These are phyloP conservation scores for Pythium plurisporium DNA, from an alignment of 352 stramenopile species.

Conservation along the genomic window DNA sequence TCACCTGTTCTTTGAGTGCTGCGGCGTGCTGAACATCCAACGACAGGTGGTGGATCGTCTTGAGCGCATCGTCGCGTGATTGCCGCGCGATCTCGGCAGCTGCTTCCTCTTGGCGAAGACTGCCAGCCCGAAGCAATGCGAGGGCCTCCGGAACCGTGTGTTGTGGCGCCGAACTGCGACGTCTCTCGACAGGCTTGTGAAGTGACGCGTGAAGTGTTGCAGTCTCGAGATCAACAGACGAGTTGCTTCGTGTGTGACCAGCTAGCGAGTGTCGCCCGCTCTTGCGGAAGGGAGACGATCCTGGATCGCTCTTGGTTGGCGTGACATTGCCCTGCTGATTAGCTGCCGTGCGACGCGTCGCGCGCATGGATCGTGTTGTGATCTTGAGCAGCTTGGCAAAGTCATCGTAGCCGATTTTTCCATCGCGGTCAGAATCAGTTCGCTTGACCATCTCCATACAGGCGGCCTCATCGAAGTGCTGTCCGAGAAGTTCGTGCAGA, in stretches of 20 bases:
- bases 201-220: background rate
- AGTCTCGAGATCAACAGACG: slow-evolving; percentile 20
- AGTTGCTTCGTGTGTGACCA: slow-evolving; percentile 15
- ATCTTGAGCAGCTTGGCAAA: slow-evolving; percentile 68
- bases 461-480: slow-evolving; percentile 47
- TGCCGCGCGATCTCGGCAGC: slow-evolving; percentile 16
- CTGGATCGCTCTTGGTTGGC: slow-evolving; percentile 14
- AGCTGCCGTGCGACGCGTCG: slow-evolving; percentile 1
- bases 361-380: slow-evolving; percentile 12
- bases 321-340: slow-evolving; percentile 6
- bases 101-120: slow-evolving; percentile 20
- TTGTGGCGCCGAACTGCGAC: slow-evolving; percentile 23
- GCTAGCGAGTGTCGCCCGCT: slow-evolving; percentile 15
- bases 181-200: slow-evolving; percentile 5
- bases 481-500: slow-evolving; percentile 46
- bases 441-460: slow-evolving; percentile 70
- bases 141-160: slow-evolving; percentile 15
- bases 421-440: slow-evolving; percentile 56
- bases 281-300: slow-evolving; percentile 15
- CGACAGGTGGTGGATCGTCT: slow-evolving; percentile 32
- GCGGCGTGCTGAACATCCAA: slow-evolving; percentile 10
- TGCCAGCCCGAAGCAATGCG: slow-evolving; percentile 19
- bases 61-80: slow-evolving; percentile 34
- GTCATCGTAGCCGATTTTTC: slow-evolving; percentile 65
- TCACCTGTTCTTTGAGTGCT: background rate